Conservation (phyloP, 108 stramenopile genomes). For the Discostella stelligeroides region DNA sequence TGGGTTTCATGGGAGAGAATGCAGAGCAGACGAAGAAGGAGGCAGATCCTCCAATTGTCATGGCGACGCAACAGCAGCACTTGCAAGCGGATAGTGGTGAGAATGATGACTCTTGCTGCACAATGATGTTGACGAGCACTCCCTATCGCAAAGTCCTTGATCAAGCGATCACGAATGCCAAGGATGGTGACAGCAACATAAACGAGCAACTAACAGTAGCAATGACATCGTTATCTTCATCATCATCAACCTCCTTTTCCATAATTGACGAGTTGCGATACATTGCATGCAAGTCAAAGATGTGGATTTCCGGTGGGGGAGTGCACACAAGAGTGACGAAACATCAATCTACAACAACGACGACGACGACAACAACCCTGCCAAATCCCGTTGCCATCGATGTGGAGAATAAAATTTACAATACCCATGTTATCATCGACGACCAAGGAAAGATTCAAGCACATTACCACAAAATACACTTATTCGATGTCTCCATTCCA, state of each 20-base stretch:
- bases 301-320: conserved; percentile 88
- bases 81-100: not conserved
- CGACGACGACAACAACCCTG: conserved; percentile 12
- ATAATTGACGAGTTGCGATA: conserved; percentile 69
- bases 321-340: conserved; percentile 56
- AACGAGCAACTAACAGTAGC: no score
- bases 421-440: conserved; percentile 94
- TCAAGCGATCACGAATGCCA: no score
- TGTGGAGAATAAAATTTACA: conserved; percentile 81
- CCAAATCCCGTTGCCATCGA: no score
- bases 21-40: conserved; percentile 65
- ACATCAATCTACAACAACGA: conserved; percentile 37
- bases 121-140: no score
- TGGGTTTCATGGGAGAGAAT: conserved; percentile 80
- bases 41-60: conserved; percentile 61
- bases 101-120: no score
- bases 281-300: conserved; percentile 60
- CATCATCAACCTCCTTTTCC: conserved; percentile 30
- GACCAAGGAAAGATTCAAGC: conserved; percentile 56
- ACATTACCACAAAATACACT: conserved; percentile 92
- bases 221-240: not conserved
- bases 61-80: not conserved
- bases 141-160: no score
- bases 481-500: conserved; percentile 94
- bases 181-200: no score